Evolutionary conservation across 805 yeast species (phyloP), one percentile per base, ranked within the genome.

Genomic region (Suhomyces sp.): DNA sequence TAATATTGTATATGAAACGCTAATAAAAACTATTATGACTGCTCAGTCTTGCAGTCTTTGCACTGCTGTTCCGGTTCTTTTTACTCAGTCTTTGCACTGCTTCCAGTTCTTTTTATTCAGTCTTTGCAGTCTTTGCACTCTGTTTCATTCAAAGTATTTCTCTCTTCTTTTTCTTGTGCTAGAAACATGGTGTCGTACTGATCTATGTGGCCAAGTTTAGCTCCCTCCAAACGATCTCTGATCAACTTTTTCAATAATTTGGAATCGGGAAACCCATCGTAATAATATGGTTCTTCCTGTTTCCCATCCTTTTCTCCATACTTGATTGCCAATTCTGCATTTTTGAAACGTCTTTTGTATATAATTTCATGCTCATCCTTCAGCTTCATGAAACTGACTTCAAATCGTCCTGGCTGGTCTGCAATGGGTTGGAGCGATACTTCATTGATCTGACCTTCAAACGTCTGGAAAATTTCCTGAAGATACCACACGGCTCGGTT

Each of bases 201-300:
- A 46, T 87, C 94, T 10, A 85, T 76, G 67, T 87, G 96, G 6
- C 90, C 91, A 56, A 88, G 67, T 12, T 69, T 62, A 10, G 73
- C 69, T 0, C 90, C 91, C 46, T 73, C 79, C n/a, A 86, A 67
- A 6, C 69, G 60, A 55, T 84, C 81, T 54, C 94, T 68, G 4
- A 90, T 81, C 47, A 79, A 72, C 53, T 84, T 84, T 67, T 91
- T 90, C 56, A 91, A 69, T 13, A 82, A 78, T 63, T 90, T 91
- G 15, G 93, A 82, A 64, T 91, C 97, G 0, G 97, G 97, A 65
- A 90, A 90, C 31, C 97, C 96, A 33, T 82, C 88, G 48, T 81
- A 66, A 41, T 67, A 66, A 58, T 63, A 68, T 3, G 55, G 57
- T 17, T 66, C 66, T 53, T 67, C 60, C 21, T 65, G 70, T 33